A percentile compares a stretch with the other conserved stretches of the same genome.
phyloP scores from a whole-genome alignment of 129 eudicot species.

The Flaveria ramosissima region DNA sequence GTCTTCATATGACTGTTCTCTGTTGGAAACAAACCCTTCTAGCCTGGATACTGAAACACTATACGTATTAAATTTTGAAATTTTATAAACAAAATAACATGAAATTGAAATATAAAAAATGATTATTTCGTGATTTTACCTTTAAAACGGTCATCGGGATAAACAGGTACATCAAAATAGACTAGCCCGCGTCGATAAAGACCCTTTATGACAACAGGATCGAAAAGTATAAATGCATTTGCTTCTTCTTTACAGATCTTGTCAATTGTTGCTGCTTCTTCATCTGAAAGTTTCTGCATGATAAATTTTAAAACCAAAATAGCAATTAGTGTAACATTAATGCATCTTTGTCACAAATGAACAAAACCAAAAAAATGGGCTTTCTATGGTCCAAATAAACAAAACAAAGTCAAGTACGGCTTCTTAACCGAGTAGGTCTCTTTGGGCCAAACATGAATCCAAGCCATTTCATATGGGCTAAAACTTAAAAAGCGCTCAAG shows the following conservation, averaged over 20 bases:
- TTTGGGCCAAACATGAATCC: constrained; percentile 1
- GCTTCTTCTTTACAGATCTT: constrained; percentile 98
- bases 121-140: constrained; percentile 44
- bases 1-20: constrained; percentile 99
- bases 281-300: constrained; percentile 92
- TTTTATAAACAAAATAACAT: constrained; percentile 23
- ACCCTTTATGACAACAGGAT: constrained; percentile 80
- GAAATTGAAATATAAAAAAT: constrained; percentile 12
- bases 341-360: background rate
- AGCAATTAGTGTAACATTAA: constrained; percentile 15
- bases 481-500: background rate
- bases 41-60: constrained; percentile 93
- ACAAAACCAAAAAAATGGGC: background rate
- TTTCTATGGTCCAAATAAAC: background rate
- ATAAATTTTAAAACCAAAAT: background rate
- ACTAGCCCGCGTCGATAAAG: constrained; percentile 82
- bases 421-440: background rate
- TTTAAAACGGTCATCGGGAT: constrained; percentile 93
- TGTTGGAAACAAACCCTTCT: constrained; percentile 97
- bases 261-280: constrained; percentile 96
- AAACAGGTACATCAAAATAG: constrained; percentile 97
- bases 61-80: constrained; percentile 36
- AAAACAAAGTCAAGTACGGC: background rate
- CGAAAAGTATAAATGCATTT: constrained; percentile 82
- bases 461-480: background rate